phyloP scores from a whole-genome alignment of 2,329 filamentous ascomycete genomes.

The Ustilaginoidea virens region DNA sequence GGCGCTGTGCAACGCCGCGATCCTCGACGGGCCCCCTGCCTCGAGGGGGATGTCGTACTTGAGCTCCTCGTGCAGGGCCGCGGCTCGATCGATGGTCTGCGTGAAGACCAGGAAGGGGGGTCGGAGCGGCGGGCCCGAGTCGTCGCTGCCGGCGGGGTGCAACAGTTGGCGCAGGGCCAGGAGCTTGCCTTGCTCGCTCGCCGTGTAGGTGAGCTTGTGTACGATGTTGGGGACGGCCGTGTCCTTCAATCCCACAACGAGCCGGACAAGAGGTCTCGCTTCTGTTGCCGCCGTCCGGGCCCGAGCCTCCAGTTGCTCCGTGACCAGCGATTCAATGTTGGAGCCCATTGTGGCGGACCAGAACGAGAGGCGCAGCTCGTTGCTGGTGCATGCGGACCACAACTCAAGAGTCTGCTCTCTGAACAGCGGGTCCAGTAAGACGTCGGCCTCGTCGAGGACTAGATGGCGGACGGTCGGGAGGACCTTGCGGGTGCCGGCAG shows the following conservation, averaged over 20 bases:
- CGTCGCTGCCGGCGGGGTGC: slow-evolving; percentile 48
- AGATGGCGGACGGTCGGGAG: slow-evolving; percentile 58
- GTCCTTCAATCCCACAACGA: slow-evolving; percentile 94
- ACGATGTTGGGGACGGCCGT: slow-evolving; percentile 84
- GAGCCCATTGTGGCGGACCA: slow-evolving; percentile 98
- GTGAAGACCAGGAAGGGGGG: slow-evolving; percentile 93
- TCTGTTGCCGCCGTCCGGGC: slow-evolving; percentile 21
- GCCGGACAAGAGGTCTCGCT: slow-evolving; percentile 49
- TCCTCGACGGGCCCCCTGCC: slow-evolving; percentile 68
- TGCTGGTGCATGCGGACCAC: slow-evolving; percentile 63
- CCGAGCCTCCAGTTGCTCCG: slow-evolving; percentile 47
- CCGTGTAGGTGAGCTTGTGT: slow-evolving; percentile 81
- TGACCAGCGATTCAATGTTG: slow-evolving; percentile 68
- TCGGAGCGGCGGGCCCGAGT: slow-evolving; percentile 47
- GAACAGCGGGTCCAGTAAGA: slow-evolving; percentile 83
- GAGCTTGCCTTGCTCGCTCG: slow-evolving; percentile 85
- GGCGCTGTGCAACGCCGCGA: slow-evolving; percentile 81
- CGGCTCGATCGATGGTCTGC: slow-evolving; percentile 83
- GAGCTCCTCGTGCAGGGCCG: slow-evolving; percentile 76
- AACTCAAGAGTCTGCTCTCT: slow-evolving; percentile 73
- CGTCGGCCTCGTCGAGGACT: slow-evolving; percentile 87
- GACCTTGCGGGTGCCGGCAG: slow-evolving; percentile 28
- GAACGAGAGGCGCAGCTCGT: slow-evolving; percentile 57
- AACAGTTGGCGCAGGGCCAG: slow-evolving; percentile 80
- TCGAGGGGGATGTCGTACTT: slow-evolving; percentile 86